Percentiles rank a stretch among this genome's conserved stretches.
phyloP scores from a whole-genome alignment of 2,329 filamentous ascomycete species.

The Curvularia verruculosa region DNA sequence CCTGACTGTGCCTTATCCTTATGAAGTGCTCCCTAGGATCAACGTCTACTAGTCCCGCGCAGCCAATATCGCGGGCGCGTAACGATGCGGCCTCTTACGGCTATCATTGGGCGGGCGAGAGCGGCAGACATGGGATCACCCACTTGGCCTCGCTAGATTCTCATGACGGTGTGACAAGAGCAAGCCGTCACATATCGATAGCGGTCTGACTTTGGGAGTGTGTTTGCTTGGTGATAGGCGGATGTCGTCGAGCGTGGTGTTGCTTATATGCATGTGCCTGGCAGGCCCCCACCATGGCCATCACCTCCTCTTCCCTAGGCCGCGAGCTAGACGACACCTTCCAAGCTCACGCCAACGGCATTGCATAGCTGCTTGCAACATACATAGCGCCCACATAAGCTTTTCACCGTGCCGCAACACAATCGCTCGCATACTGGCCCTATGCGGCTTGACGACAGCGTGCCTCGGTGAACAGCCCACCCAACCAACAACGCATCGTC shows the following conservation, averaged over 20 bases:
- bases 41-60: constrained; percentile 6
- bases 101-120: constrained; percentile 28
- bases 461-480: constrained; percentile 12
- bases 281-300: constrained; percentile 9
- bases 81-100: constrained; percentile 22
- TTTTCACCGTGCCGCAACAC: constrained; percentile 10
- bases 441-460: constrained; percentile 11
- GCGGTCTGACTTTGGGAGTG: constrained; percentile 24
- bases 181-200: constrained; percentile 12
- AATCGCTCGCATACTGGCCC: constrained; percentile 12
- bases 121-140: constrained; percentile 38
- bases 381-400: constrained; percentile 5
- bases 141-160: constrained; percentile 19
- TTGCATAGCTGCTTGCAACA: constrained; percentile 4
- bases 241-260: constrained; percentile 14
- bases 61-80: constrained; percentile 35
- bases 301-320: neutral
- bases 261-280: constrained; percentile 28
- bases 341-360: constrained; percentile 10
- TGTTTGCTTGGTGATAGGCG: constrained; percentile 16
- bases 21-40: neutral
- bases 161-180: constrained; percentile 35
- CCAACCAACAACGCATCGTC: constrained; percentile 13
- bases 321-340: constrained; percentile 6
- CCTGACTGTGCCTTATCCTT: neutral